These are phyloP conservation scores for Chimonanthus praecox DNA, from an alignment of 164 flowering plant species.

Conservation along the genomic window DNA sequence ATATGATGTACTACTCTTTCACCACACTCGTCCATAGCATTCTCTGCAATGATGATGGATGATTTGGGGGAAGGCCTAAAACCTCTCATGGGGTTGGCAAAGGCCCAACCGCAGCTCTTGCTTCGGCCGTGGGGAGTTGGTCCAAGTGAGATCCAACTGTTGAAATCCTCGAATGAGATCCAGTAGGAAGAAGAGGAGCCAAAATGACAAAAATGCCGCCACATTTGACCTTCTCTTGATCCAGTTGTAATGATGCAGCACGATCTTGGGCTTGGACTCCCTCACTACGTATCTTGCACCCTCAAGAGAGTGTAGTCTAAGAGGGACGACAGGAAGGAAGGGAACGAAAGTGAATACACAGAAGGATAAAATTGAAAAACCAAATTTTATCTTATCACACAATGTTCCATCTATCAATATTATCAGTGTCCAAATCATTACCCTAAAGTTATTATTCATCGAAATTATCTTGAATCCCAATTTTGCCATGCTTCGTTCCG, in stretches of 20 bases:
- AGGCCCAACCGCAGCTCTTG: conserved; percentile 81
- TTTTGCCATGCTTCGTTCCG: no score
- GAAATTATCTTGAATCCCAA: no score
- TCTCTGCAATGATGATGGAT: background rate
- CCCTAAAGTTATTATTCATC: no score
- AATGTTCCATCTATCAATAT: no score
- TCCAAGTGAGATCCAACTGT: conserved; percentile 8
- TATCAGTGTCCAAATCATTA: no score
- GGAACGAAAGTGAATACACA: no score
- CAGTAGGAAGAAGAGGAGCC: conserved; percentile 58
- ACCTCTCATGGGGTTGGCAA: conserved; percentile 89
- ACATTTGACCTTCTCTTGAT: conserved; percentile 70
- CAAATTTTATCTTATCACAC: no score
- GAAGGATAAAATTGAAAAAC: no score
- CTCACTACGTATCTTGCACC: conserved; percentile 12
- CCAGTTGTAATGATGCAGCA: conserved; percentile 19
- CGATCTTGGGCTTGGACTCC: conserved; percentile 50
- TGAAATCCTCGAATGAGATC: conserved; percentile 25
- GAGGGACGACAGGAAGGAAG: no score
- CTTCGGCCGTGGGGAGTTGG: conserved; percentile 11
- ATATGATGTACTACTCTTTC: background rate
- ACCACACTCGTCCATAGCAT: background rate
- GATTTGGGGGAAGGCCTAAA: conserved; percentile 43
- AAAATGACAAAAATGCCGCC: conserved; percentile 77
- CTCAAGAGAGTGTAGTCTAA: no score